Percentiles rank a stretch among this genome's conserved stretches.
Conservation (phyloP, 805 yeast genomes). For the Lipomyces sp. region DNA sequence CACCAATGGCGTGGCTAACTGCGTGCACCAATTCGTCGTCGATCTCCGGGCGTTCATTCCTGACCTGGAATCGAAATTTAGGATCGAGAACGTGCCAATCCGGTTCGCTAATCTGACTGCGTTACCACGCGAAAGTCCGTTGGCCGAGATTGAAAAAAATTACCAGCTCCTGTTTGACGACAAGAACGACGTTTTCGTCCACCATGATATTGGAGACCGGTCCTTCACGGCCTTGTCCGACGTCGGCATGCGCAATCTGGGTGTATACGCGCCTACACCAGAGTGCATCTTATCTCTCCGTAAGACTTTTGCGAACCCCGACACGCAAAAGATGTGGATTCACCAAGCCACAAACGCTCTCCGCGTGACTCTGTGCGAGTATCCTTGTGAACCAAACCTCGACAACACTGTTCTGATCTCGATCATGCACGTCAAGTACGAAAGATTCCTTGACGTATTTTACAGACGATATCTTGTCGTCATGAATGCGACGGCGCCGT, state of each 20-base stretch:
- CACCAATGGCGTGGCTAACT: constrained; percentile 16
- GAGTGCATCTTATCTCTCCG: constrained; percentile 16
- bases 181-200: constrained; percentile 17
- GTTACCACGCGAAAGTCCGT: constrained; percentile 10
- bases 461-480: constrained; percentile 27
- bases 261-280: constrained; percentile 16
- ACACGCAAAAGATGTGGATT: neutral
- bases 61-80: constrained; percentile 21
- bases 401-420: constrained; percentile 33
- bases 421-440: constrained; percentile 29
- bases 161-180: constrained; percentile 24
- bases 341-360: constrained; percentile 36
- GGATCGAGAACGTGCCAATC: constrained; percentile 18
- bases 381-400: constrained; percentile 33
- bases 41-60: constrained; percentile 33
- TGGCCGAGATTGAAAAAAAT: constrained; percentile 23
- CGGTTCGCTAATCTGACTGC: constrained; percentile 15
- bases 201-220: constrained; percentile 25
- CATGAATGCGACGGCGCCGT: constrained; percentile 31
- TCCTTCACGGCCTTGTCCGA: constrained; percentile 16
- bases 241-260: neutral
- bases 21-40: constrained; percentile 26
- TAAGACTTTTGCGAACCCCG: neutral
- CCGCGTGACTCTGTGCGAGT: constrained; percentile 35
- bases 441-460: neutral